A percentile compares a stretch with the other conserved stretches of the same genome.
These are phyloP conservation scores for Trypanosoma vivax DNA, from an alignment of 208 protist species.

Conservation along the genomic window DNA sequence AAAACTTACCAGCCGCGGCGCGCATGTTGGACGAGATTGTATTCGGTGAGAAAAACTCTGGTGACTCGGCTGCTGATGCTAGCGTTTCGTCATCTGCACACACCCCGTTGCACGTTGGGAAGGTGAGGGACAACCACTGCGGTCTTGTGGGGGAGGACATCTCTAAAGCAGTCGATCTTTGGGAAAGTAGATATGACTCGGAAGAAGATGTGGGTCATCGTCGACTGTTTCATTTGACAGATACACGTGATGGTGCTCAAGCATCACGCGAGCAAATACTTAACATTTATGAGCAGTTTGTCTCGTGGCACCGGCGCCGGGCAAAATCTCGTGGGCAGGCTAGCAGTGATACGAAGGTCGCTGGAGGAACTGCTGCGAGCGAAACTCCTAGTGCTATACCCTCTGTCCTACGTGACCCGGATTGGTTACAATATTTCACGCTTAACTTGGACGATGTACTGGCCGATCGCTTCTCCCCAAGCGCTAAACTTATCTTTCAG, in stretches of 20 bases:
- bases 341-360: not conserved
- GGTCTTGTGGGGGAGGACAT: constrained; percentile 17
- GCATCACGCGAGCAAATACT: constrained; percentile 15
- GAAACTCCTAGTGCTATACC: not conserved
- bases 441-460: constrained; percentile 31
- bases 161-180: constrained; percentile 14
- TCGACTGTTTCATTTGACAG: constrained; percentile 9
- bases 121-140: not conserved
- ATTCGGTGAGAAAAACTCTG: not conserved
- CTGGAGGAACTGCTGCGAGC: not conserved
- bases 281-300: constrained; percentile 11
- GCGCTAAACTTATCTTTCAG: constrained; percentile 6
- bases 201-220: not conserved
- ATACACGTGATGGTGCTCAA: constrained; percentile 5
- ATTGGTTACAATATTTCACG: constrained; percentile 35
- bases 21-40: constrained; percentile 14
- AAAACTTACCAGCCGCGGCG: constrained; percentile 16
- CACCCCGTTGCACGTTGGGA: not conserved
- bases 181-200: constrained; percentile 10
- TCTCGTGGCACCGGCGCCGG: not conserved
- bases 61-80: not conserved
- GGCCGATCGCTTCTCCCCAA: constrained; percentile 9
- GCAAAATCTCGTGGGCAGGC: not conserved
- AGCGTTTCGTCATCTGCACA: not conserved
- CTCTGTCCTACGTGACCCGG: constrained; percentile 11